phyloP scores from a whole-genome alignment of 129 eudicot species.

The Escallonia herrerae region DNA sequence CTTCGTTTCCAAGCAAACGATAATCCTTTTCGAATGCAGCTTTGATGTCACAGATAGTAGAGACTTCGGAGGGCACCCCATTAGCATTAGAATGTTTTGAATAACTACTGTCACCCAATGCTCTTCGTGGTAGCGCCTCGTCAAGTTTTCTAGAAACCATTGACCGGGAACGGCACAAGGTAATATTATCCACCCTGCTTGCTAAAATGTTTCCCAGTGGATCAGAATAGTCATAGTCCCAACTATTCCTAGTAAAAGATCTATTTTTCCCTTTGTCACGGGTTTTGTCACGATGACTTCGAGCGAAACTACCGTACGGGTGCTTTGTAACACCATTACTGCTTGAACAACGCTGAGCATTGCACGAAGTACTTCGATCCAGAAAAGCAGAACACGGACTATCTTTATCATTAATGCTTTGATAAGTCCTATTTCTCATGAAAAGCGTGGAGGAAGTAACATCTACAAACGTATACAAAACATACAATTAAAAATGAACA shows the following conservation, averaged over 20 bases:
- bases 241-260: slow-evolving; percentile 28
- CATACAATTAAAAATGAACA: background rate
- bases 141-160: slow-evolving; percentile 40
- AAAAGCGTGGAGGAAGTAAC: slow-evolving; percentile 19
- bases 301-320: slow-evolving; percentile 57
- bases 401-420: slow-evolving; percentile 35
- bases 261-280: slow-evolving; percentile 47
- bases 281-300: slow-evolving; percentile 45
- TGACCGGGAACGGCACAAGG: slow-evolving; percentile 54
- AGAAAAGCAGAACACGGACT: slow-evolving; percentile 27
- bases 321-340: slow-evolving; percentile 56
- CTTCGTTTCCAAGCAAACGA: slow-evolving; percentile 55
- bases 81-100: slow-evolving; percentile 12
- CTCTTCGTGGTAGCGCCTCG: slow-evolving; percentile 32
- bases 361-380: slow-evolving; percentile 37
- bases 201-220: slow-evolving; percentile 32
- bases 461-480: slow-evolving; percentile 17
- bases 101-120: slow-evolving; percentile 16
- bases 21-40: slow-evolving; percentile 55
- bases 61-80: slow-evolving; percentile 20
- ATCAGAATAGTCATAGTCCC: slow-evolving; percentile 55
- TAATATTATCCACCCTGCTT: slow-evolving; percentile 33
- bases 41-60: slow-evolving; percentile 3
- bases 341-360: slow-evolving; percentile 35
- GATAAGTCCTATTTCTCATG: slow-evolving; percentile 27